Evolutionary conservation across 164 flowering plant genomes (phyloP), one percentile per base, ranked within the genome.

Genomic region (Pachysandra terminalis): DNA sequence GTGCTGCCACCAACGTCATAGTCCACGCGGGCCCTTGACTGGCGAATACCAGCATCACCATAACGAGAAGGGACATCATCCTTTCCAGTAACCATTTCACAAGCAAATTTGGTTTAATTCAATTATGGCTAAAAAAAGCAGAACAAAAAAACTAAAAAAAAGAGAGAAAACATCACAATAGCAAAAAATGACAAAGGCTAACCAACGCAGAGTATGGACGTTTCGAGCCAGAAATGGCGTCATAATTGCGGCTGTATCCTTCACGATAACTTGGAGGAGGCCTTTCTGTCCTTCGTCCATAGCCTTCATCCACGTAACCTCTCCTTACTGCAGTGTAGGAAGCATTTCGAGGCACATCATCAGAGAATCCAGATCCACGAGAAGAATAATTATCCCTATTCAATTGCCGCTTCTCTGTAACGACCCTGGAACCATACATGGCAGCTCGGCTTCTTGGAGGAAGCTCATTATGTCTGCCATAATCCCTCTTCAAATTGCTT

Each of bases 51-150:
- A n/a, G 86, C 26, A 68, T 95, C 99, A 70, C 86, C 77, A 83
- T 92, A 95, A 17, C 91, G 92, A 19, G 96, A 81, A 75, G 93
- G 93, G 28, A 79, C 86, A 79, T 90, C 99, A 75, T 87, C 96
- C 99, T 95, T 51, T 32, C 5, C 14, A 25, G 48, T 40, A 54
- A 14, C 37, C 53, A n/a, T n/a, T n/a, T n/a, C n/a, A n/a, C n/a
- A n/a, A n/a, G n/a, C n/a, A n/a, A n/a, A n/a, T n/a, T n/a, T n/a
- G n/a, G n/a, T n/a, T n/a, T n/a, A n/a, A n/a, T n/a, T n/a, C n/a
- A n/a, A n/a, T n/a, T n/a, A n/a, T n/a, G n/a, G n/a, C n/a, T 14
- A 61, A 24, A 3, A 40, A 41, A 48, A 28, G n/a, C n/a, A 48
- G n/a, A 54, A 12, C 24, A 3, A 37, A n/a, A 22, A 5, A 0